These are phyloP conservation scores for Quercus suber DNA, from an alignment of 306 rosid genomes.

Conservation along the genomic window DNA sequence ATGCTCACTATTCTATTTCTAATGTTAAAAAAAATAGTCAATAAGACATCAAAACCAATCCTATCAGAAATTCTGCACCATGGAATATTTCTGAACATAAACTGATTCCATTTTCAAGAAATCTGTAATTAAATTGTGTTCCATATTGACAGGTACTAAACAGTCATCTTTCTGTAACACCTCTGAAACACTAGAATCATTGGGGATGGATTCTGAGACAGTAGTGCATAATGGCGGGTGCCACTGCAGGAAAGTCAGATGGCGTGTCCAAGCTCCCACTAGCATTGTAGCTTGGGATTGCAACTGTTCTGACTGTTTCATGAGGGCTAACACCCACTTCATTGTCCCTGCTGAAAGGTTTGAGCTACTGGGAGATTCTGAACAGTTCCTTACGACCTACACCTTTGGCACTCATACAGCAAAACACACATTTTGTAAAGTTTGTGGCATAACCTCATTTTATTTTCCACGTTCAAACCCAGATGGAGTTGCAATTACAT, in stretches of 20 bases:
- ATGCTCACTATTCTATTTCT: not conserved
- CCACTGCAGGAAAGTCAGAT: constrained; percentile 78
- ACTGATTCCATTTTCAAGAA: not conserved
- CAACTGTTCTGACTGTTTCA: constrained; percentile 72
- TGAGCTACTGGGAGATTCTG: constrained; percentile 62
- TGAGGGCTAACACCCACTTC: constrained; percentile 67
- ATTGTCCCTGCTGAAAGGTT: constrained; percentile 56
- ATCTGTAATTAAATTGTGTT: not conserved
- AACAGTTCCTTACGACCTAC: constrained; percentile 64
- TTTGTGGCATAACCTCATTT: constrained; percentile 88
- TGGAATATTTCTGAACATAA: not conserved
- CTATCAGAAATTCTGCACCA: not conserved
- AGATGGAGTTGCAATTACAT: constrained; percentile 73
- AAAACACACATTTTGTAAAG: constrained; percentile 78
- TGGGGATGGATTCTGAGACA: constrained; percentile 53
- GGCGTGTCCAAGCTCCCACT: constrained; percentile 62
- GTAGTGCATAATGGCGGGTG: constrained; percentile 79
- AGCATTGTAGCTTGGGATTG: constrained; percentile 76
- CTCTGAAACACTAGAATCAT: constrained; percentile 5
- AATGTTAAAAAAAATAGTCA: not conserved
- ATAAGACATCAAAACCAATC: not conserved
- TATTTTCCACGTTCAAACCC: constrained; percentile 83
- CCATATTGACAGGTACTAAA: not conserved
- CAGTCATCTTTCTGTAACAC: not conserved
- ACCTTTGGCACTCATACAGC: constrained; percentile 78